phyloP scores from a whole-genome alignment of 176 grass and related monocot genomes.

The Juncus inflexus region DNA sequence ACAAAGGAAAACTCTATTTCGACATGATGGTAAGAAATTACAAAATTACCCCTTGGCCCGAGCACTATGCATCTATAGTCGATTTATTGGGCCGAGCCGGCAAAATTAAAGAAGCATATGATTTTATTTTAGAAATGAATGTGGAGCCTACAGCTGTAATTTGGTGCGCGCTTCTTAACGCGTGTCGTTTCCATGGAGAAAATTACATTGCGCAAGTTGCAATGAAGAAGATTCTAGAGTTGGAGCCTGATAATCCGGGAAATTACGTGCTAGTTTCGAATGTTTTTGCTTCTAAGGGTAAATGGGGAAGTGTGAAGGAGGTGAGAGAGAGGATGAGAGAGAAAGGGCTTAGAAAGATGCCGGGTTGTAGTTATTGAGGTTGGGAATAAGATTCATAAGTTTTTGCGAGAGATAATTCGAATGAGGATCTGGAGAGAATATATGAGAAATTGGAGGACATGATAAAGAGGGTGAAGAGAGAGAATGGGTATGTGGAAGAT shows the following conservation, averaged over 20 bases:
- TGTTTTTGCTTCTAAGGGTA: conserved; percentile 58
- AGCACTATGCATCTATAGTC: conserved; percentile 69
- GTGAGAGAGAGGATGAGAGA: conserved; percentile 54
- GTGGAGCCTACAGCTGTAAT: conserved; percentile 55
- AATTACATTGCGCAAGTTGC: conserved; percentile 46
- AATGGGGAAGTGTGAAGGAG: conserved; percentile 56
- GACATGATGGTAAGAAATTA: conserved; percentile 56
- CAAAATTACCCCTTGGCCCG: conserved; percentile 66
- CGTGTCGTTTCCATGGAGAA: conserved; percentile 58
- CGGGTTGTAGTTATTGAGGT: conserved; percentile 72
- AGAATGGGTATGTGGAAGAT: conserved; percentile 64
- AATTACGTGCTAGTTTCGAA: conserved; percentile 82
- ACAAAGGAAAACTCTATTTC: conserved; percentile 57
- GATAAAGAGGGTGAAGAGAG: conserved; percentile 37
- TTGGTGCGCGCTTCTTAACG: conserved; percentile 79
- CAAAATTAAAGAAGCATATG: conserved; percentile 46
- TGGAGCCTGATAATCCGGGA: conserved; percentile 62
- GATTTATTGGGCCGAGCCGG: conserved; percentile 81
- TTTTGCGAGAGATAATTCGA: conserved; percentile 52
- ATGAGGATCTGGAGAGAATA: conserved; percentile 41
- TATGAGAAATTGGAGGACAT: conserved; percentile 55
- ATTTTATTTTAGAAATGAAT: conserved; percentile 69
- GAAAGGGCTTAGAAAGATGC: conserved; percentile 59
- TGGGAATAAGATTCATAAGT: conserved; percentile 45
- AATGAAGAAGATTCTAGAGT: conserved; percentile 59